phyloP scores from a whole-genome alignment of 768 basidiomycete genomes.

The Mrakia frigida region DNA sequence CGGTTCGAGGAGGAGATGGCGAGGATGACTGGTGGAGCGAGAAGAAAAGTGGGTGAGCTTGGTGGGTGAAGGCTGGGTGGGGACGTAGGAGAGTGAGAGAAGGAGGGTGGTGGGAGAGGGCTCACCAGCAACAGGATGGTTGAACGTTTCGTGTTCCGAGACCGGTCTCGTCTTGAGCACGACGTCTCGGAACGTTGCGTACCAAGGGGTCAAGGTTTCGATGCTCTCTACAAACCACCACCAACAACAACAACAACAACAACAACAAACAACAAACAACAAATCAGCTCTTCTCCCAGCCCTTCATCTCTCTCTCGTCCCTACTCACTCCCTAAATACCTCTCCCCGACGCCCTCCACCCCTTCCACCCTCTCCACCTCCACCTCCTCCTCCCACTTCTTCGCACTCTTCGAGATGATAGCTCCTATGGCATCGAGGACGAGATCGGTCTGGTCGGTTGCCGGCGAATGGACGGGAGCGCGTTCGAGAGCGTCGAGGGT shows the following conservation, averaged over 20 bases:
- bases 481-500: slow-evolving; percentile 20
- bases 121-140: slow-evolving; percentile 38
- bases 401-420: neutral
- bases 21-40: slow-evolving; percentile 35
- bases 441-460: slow-evolving; percentile 11
- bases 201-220: slow-evolving; percentile 39
- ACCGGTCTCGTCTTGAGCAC: slow-evolving; percentile 34
- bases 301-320: neutral
- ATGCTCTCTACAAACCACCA: neutral
- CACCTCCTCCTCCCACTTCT: slow-evolving; percentile 22
- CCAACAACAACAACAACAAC: neutral
- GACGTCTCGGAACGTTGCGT: slow-evolving; percentile 32
- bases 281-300: neutral
- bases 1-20: slow-evolving; percentile 40
- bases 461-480: neutral
- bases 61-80: too few species aligned
- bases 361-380: neutral
- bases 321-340: slow-evolving; percentile 5
- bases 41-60: too few species aligned
- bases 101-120: neutral
- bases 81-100: too few species aligned
- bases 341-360: neutral
- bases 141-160: slow-evolving; percentile 39
- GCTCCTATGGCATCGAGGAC: slow-evolving; percentile 18
- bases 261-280: neutral